These are phyloP conservation scores for Candida tallmaniae DNA, from an alignment of 805 yeast species.

Conservation along the genomic window DNA sequence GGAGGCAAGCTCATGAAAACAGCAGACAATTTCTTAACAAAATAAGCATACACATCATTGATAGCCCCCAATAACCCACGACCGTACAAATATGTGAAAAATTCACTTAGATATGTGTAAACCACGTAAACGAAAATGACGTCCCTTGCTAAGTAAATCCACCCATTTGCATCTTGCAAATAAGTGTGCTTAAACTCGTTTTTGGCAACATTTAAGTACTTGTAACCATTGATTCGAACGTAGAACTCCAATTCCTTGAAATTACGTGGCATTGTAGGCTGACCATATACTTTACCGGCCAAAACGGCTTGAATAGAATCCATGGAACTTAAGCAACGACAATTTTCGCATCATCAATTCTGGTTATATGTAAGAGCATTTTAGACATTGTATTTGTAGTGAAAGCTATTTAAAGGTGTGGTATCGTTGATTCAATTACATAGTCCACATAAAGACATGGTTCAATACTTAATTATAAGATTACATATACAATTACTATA, in stretches of 20 bases:
- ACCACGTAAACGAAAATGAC: slow-evolving; percentile 15
- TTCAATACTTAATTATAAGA: too few species aligned
- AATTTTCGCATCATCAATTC: too few species aligned
- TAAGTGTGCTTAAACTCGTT: slow-evolving; percentile 1
- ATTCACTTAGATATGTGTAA: not conserved
- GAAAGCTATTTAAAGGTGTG: too few species aligned
- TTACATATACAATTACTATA: too few species aligned
- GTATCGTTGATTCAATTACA: slow-evolving; percentile 1
- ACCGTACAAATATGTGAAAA: slow-evolving; percentile 19
- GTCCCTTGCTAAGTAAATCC: slow-evolving; percentile 18
- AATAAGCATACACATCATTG: slow-evolving; percentile 9
- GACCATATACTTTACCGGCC: slow-evolving; percentile 2
- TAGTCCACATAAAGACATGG: too few species aligned
- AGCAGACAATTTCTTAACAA: slow-evolving; percentile 19
- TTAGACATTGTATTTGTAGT: too few species aligned
- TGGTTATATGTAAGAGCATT: too few species aligned
- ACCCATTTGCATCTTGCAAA: slow-evolving; percentile 10
- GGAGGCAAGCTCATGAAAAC: slow-evolving; percentile 46
- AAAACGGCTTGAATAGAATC: too few species aligned
- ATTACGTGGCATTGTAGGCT: slow-evolving; percentile 6
- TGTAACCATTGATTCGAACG: not conserved
- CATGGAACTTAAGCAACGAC: too few species aligned
- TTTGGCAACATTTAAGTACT: not conserved
- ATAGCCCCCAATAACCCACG: slow-evolving; percentile 38
- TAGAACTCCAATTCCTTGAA: slow-evolving; percentile 1